Evolutionary conservation across 2,329 filamentous ascomycete species (phyloP).

Genomic region (Pseudogymnoascus destructans): DNA sequence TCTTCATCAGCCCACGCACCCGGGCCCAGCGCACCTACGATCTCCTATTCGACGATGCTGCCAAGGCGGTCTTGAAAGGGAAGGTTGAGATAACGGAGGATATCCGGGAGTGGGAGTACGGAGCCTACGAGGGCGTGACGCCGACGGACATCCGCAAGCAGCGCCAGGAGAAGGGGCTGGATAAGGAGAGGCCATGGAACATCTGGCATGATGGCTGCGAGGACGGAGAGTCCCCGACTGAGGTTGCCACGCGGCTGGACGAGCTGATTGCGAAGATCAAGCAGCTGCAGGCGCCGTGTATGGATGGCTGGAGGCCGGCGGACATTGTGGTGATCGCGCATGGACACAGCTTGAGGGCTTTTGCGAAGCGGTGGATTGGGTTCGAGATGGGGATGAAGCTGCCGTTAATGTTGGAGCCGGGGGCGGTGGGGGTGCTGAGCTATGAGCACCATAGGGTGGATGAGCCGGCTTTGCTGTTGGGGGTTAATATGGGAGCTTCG

Average conservation of each 20-base stretch:
- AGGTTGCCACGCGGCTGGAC: constrained; percentile 63
- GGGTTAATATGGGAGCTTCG: constrained; percentile 23
- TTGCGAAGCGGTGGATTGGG: constrained; percentile 75
- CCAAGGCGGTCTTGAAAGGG: constrained; percentile 13
- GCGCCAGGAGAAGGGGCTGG: constrained; percentile 42
- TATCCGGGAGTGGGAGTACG: constrained; percentile 83
- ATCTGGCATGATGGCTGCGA: constrained; percentile 82
- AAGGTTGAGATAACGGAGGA: constrained; percentile 53
- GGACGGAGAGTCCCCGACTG: constrained; percentile 58
- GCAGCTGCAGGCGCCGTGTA: constrained; percentile 38
- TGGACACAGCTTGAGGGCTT: constrained; percentile 79
- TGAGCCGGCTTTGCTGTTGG: constrained; percentile 68
- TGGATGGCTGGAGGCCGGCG: constrained; percentile 32
- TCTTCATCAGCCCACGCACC: constrained; percentile 74
- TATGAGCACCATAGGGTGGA: constrained; percentile 70
- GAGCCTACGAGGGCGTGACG: constrained; percentile 72
- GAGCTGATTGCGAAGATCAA: constrained; percentile 63
- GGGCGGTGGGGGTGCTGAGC: constrained; percentile 62
- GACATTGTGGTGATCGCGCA: constrained; percentile 77
- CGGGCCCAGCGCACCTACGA: constrained; percentile 82
- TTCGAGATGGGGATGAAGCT: constrained; percentile 63
- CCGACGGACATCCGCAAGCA: constrained; percentile 51
- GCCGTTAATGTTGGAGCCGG: constrained; percentile 69
- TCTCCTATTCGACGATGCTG: constrained; percentile 46
- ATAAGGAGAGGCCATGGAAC: constrained; percentile 45